These are phyloP conservation scores for Cordyceps militaris DNA, from an alignment of 2,329 filamentous ascomycete genomes.

Conservation along the genomic window DNA sequence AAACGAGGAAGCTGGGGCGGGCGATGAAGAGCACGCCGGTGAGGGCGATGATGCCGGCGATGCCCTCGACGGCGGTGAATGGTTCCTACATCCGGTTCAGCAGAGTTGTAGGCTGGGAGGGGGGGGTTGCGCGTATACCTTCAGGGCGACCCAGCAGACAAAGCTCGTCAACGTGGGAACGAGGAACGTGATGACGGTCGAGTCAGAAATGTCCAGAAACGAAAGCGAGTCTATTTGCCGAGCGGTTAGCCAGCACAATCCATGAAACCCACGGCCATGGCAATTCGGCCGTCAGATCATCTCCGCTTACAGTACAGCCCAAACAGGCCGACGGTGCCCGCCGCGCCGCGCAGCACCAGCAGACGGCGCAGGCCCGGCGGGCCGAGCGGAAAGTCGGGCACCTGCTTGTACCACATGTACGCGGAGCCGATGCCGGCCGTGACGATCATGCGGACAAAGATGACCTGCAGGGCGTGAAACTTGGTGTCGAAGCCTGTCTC, in stretches of 20 bases:
- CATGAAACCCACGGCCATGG: too few relatives aligned
- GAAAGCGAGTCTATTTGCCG: slow-evolving; percentile 40
- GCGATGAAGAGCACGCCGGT: slow-evolving; percentile 70
- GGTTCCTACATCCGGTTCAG: slow-evolving; percentile 45
- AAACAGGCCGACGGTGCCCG: slow-evolving; percentile 60
- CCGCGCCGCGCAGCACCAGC: slow-evolving; percentile 55
- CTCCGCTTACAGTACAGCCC: slow-evolving; percentile 37
- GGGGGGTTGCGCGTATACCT: slow-evolving; percentile 15
- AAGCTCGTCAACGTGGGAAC: slow-evolving; percentile 60
- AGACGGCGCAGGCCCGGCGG: slow-evolving; percentile 54
- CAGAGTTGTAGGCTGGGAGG: not conserved
- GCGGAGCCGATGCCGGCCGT: slow-evolving; percentile 29
- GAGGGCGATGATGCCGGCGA: slow-evolving; percentile 62
- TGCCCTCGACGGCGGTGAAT: slow-evolving; percentile 63
- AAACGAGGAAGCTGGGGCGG: slow-evolving; percentile 55
- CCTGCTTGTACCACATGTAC: slow-evolving; percentile 34
- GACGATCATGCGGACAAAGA: slow-evolving; percentile 36
- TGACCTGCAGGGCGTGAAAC: slow-evolving; percentile 36
- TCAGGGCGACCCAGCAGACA: slow-evolving; percentile 53
- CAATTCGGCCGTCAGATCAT: too few relatives aligned
- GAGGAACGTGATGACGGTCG: slow-evolving; percentile 73
- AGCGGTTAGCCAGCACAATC: too few relatives aligned
- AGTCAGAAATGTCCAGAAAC: slow-evolving; percentile 70
- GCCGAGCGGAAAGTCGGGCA: slow-evolving; percentile 61
- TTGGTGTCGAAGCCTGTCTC: slow-evolving; percentile 27